Evolutionary conservation across 2,329 filamentous ascomycete genomes (phyloP).

Genomic region (Chrysoporthe cubensis): DNA sequence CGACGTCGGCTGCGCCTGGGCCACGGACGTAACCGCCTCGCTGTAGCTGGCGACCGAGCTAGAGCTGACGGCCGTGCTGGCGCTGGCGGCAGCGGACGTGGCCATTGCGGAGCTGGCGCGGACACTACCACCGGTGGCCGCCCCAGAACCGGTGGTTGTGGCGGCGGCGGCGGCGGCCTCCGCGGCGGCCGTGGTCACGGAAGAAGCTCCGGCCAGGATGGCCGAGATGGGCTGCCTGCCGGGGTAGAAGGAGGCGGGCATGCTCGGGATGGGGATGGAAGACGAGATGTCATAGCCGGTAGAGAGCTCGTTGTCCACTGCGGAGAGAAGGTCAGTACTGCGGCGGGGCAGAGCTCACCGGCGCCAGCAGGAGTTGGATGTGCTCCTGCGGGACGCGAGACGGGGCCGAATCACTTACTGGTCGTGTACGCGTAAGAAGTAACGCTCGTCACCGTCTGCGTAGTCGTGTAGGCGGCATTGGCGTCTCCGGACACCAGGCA

Average conservation of each 20-base stretch:
- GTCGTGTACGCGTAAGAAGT: constrained; percentile 30
- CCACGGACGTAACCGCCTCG: constrained; percentile 9
- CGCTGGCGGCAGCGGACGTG: constrained; percentile 3
- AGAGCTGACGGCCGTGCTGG: background rate
- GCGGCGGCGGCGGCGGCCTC: background rate
- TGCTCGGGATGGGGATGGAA: constrained; percentile 26
- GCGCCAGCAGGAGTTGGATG: background rate
- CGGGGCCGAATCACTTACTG: constrained; percentile 18
- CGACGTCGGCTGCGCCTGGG: constrained; percentile 6
- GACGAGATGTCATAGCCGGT: constrained; percentile 22
- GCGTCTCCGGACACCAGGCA: constrained; percentile 28
- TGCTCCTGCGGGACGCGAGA: background rate
- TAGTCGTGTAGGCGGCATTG: constrained; percentile 29
- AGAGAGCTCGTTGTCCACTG: constrained; percentile 25
- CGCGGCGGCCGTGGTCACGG: constrained; percentile 14
- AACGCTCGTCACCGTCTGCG: constrained; percentile 28
- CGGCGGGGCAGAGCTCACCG: background rate
- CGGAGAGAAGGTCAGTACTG: background rate
- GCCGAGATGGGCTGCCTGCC: constrained; percentile 25
- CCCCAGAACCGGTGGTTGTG: background rate
- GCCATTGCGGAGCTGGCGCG: constrained; percentile 3
- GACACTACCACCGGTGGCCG: background rate
- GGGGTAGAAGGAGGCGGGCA: constrained; percentile 28
- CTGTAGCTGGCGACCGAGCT: constrained; percentile 5
- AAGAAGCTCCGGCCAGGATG: constrained; percentile 17